These are phyloP conservation scores for Colletotrichum sp. DNA, from an alignment of 2,329 filamentous ascomycete genomes.

Conservation along the genomic window DNA sequence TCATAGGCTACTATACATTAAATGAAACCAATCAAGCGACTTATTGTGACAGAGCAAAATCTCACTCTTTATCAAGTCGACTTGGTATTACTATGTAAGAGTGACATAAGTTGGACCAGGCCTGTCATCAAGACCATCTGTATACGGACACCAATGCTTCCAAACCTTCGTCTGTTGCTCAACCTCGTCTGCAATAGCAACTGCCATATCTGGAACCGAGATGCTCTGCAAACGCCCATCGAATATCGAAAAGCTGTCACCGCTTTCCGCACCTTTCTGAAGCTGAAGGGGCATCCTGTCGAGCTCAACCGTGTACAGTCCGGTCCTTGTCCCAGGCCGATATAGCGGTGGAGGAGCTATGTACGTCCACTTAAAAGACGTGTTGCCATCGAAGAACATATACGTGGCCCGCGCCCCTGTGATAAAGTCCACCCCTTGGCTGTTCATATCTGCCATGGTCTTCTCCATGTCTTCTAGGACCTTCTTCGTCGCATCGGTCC, in stretches of 20 bases:
- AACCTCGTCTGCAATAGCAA: neutral
- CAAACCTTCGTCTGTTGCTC: neutral
- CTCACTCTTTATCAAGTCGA: neutral
- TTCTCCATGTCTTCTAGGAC: neutral
- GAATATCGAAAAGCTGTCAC: neutral
- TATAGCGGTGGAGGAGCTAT: neutral
- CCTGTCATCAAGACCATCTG: neutral
- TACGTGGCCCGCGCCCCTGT: neutral
- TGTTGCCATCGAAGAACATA: neutral
- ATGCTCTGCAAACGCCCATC: neutral
- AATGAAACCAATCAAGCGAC: accelerated
- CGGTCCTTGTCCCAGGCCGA: neutral
- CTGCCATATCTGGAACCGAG: neutral
- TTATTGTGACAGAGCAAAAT: accelerated
- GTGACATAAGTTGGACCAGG: neutral
- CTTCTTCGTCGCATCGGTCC: neutral
- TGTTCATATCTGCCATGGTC: neutral
- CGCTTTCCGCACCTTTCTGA: neutral
- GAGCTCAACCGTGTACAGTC: neutral
- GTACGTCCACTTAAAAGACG: neutral
- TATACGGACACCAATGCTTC: slow-evolving; percentile 1
- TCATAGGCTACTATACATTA: neutral
- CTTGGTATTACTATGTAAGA: neutral
- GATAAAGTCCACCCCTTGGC: neutral
- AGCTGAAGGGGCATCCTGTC: neutral